Evolutionary conservation across 2,329 filamentous ascomycete species (phyloP).

Genomic region (Fusarium anthophilum): DNA sequence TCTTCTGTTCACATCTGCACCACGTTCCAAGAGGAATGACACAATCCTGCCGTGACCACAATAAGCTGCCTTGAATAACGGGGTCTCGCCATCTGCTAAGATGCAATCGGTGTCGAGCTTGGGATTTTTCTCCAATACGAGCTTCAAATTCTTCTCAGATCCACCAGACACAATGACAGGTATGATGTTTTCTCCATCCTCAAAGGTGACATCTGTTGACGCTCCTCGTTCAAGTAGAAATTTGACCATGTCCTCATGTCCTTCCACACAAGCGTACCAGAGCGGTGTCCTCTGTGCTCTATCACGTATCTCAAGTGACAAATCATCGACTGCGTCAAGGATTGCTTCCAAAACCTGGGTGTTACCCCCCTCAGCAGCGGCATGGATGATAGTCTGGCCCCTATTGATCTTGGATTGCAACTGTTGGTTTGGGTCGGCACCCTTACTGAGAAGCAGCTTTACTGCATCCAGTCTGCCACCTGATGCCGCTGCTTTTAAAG

Average conservation of each 20-base stretch:
- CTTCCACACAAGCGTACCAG: conserved; percentile 21
- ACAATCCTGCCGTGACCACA: conserved; percentile 3
- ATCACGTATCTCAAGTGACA: conserved; percentile 21
- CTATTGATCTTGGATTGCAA: conserved; percentile 16
- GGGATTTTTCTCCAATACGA: conserved; percentile 22
- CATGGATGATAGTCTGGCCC: conserved; percentile 22
- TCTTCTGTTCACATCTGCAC: conserved; percentile 22
- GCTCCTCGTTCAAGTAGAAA: conserved; percentile 24
- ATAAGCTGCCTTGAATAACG: conserved; percentile 17
- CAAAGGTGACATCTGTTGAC: conserved; percentile 7
- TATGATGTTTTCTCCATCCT: conserved; percentile 19
- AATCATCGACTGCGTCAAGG: background rate
- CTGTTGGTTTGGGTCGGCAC: conserved; percentile 20
- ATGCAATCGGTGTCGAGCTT: conserved; percentile 20
- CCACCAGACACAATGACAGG: conserved; percentile 15
- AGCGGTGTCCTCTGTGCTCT: conserved; percentile 17
- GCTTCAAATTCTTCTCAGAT: conserved; percentile 17
- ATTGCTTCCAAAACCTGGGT: conserved; percentile 20
- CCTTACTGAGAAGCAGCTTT: conserved; percentile 17
- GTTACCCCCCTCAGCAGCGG: conserved; percentile 23
- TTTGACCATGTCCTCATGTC: conserved; percentile 23
- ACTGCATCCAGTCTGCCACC: conserved; percentile 12
- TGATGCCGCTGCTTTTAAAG: conserved; percentile 15
- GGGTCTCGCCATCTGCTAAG: conserved; percentile 7
- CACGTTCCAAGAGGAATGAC: conserved; percentile 15